A percentile compares a stretch with the other conserved stretches of the same genome.
Conservation (phyloP, 2,329 filamentous ascomycete species). For the Coniochaeta hoffmannii region DNA sequence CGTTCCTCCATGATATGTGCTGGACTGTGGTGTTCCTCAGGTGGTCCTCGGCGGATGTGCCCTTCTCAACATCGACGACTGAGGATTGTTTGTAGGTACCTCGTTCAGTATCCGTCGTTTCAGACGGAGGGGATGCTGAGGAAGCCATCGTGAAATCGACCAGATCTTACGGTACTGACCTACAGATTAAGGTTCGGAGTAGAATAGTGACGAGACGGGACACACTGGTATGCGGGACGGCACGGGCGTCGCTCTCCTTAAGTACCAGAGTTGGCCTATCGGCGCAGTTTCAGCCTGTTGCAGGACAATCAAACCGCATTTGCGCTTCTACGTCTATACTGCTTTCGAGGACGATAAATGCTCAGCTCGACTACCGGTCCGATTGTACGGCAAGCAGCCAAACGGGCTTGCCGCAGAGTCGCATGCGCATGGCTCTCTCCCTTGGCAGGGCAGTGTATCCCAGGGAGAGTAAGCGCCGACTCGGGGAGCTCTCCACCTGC, state of each 20-base stretch:
- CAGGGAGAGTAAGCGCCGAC: neutral
- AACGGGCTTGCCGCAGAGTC: neutral
- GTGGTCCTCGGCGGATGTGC: constrained; percentile 33
- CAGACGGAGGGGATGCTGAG: constrained; percentile 2
- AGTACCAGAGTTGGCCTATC: neutral
- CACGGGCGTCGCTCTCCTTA: neutral
- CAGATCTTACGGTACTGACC: neutral
- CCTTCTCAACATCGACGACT: constrained; percentile 20
- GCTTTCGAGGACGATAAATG: neutral
- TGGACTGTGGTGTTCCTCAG: constrained; percentile 57
- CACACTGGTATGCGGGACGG: neutral
- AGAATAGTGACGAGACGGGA: neutral
- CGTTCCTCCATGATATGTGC: constrained; percentile 57
- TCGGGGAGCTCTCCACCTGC: neutral
- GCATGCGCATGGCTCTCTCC: neutral
- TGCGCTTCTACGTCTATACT: neutral
- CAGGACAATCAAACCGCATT: neutral
- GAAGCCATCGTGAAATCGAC: neutral
- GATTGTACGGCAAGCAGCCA: neutral
- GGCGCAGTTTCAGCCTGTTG: neutral
- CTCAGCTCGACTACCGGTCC: neutral
- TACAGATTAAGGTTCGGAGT: neutral
- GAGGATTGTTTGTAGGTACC: neutral
- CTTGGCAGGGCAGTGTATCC: neutral
- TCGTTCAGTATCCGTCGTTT: constrained; percentile 10